These are phyloP conservation scores for Pseudozyma sp. DNA, from an alignment of 1,284 basidiomycete species.

Conservation along the genomic window DNA sequence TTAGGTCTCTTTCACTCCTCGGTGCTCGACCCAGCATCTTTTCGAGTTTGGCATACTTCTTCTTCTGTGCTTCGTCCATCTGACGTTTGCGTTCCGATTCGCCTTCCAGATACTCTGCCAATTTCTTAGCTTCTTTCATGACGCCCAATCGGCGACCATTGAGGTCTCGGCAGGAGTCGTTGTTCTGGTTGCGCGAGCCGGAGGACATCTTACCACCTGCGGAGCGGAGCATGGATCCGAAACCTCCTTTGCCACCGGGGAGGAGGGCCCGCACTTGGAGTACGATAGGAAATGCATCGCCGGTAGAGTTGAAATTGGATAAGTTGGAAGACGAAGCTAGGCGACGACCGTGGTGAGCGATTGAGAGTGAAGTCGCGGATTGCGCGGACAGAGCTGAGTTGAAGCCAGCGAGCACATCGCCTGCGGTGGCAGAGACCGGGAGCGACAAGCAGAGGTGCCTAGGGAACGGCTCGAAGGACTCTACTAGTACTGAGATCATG, in stretches of 20 bases:
- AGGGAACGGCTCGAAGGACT: constrained; percentile 46
- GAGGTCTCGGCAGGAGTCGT: constrained; percentile 93
- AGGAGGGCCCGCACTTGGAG: constrained; percentile 48
- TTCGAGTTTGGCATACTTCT: constrained; percentile 86
- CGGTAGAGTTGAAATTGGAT: constrained; percentile 1
- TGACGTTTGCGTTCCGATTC: constrained; percentile 85
- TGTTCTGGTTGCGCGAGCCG: constrained; percentile 76
- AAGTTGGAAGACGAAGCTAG: constrained; percentile 6
- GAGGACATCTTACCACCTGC: constrained; percentile 94
- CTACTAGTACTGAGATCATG: constrained; percentile 40
- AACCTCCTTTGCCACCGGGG: constrained; percentile 95
- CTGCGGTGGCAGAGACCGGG: constrained; percentile 33
- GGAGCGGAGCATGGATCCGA: constrained; percentile 93
- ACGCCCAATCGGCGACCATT: constrained; percentile 90
- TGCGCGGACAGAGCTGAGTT: constrained; percentile 6
- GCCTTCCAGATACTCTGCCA: constrained; percentile 87
- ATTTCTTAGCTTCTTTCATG: constrained; percentile 94
- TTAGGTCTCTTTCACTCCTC: constrained; percentile 65
- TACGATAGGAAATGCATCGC: constrained; percentile 23
- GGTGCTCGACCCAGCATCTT: constrained; percentile 60
- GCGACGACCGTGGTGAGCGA: constrained; percentile 25
- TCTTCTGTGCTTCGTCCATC: constrained; percentile 74
- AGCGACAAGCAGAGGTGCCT: constrained; percentile 44
- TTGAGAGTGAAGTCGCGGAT: constrained; percentile 17
- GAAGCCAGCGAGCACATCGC: constrained; percentile 39